These are phyloP conservation scores for Metschnikowia anglica DNA, from an alignment of 805 yeast species.

Conservation along the genomic window DNA sequence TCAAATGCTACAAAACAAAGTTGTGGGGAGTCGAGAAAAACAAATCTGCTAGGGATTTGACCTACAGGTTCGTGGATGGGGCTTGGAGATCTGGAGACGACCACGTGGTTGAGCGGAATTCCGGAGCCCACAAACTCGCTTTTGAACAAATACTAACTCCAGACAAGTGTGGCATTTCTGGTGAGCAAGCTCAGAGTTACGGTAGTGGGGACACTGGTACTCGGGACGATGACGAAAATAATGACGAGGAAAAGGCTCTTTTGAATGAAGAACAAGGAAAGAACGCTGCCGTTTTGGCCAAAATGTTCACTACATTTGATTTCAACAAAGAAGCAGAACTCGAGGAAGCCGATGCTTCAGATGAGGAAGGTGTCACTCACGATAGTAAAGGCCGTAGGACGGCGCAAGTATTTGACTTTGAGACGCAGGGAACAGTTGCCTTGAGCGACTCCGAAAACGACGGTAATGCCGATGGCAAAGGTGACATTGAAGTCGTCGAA, in stretches of 20 bases:
- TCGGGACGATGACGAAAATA: background rate
- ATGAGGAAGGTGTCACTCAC: slow-evolving; percentile 37
- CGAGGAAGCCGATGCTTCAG: slow-evolving; percentile 29
- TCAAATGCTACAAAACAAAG: slow-evolving; percentile 69
- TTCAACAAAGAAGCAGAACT: slow-evolving; percentile 52
- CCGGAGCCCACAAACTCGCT: background rate
- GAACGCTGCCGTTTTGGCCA: slow-evolving; percentile 47
- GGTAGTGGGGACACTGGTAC: slow-evolving; percentile 19
- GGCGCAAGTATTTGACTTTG: slow-evolving; percentile 35
- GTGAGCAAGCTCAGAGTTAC: slow-evolving; percentile 26
- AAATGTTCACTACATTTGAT: slow-evolving; percentile 48
- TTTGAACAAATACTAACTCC: background rate
- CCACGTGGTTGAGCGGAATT: slow-evolving; percentile 67
- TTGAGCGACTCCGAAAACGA: slow-evolving; percentile 24
- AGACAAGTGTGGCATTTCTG: slow-evolving; percentile 27
- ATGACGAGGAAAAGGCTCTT: background rate
- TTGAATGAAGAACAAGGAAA: slow-evolving; percentile 26
- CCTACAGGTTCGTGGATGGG: slow-evolving; percentile 58
- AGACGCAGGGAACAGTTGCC: slow-evolving; percentile 28
- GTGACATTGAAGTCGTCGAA: slow-evolving; percentile 16
- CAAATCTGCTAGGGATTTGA: slow-evolving; percentile 56
- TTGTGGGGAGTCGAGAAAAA: slow-evolving; percentile 87
- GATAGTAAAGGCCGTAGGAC: slow-evolving; percentile 46
- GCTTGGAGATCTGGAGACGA: slow-evolving; percentile 80
- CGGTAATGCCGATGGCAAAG: slow-evolving; percentile 13